These are phyloP conservation scores for Polytolypa hystricis DNA, from an alignment of 2,329 filamentous ascomycete genomes.

Conservation along the genomic window DNA sequence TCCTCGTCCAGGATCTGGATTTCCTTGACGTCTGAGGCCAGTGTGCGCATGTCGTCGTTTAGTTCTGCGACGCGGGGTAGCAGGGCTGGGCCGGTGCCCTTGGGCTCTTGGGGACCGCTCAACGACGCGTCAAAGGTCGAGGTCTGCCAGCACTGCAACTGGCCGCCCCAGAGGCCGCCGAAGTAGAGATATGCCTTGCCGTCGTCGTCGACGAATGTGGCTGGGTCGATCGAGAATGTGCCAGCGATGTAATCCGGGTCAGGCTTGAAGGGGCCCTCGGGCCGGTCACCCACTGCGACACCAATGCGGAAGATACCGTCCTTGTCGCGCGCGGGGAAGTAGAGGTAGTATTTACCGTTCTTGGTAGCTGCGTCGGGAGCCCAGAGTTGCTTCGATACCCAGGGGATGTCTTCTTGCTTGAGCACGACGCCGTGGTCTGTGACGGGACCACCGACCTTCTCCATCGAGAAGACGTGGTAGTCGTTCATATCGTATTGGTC, in stretches of 20 bases:
- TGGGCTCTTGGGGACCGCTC: constrained; percentile 49
- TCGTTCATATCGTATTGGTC: constrained; percentile 78
- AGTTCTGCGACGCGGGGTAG: constrained; percentile 57
- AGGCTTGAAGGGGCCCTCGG: constrained; percentile 59
- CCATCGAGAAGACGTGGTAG: constrained; percentile 65
- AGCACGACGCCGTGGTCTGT: constrained; percentile 64
- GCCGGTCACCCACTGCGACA: constrained; percentile 52
- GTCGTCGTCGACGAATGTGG: constrained; percentile 61
- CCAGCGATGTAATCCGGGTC: constrained; percentile 55
- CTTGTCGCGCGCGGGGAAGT: constrained; percentile 65
- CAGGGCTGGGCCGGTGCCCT: constrained; percentile 45
- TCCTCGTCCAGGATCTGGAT: constrained; percentile 55
- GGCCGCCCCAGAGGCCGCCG: constrained; percentile 69
- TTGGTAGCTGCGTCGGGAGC: constrained; percentile 63
- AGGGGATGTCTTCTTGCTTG: constrained; percentile 54
- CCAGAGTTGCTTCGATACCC: constrained; percentile 72
- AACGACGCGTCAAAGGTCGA: constrained; percentile 48
- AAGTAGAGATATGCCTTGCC: constrained; percentile 60
- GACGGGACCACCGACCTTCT: constrained; percentile 46
- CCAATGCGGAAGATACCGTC: constrained; percentile 62
- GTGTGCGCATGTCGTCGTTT: constrained; percentile 53
- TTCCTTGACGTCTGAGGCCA: constrained; percentile 46
- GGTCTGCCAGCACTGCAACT: constrained; percentile 62
- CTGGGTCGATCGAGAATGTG: constrained; percentile 67
- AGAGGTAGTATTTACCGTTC: constrained; percentile 63